Percentiles rank a stretch among this genome's conserved stretches.
phyloP scores from a whole-genome alignment of 306 rosid genomes.

The Macrotyloma uniflorum region DNA sequence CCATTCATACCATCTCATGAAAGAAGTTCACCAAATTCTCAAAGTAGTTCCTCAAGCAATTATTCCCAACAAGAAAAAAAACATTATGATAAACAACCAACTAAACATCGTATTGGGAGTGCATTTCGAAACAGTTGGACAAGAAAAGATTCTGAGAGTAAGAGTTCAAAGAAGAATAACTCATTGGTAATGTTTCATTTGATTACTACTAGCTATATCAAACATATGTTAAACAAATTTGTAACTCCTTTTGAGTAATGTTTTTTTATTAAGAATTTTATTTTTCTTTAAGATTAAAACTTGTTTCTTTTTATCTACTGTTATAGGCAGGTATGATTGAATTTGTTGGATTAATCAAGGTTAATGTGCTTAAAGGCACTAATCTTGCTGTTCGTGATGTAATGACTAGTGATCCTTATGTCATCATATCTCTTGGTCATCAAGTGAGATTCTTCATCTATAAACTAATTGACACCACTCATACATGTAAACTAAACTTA shows the following conservation, averaged over 20 bases:
- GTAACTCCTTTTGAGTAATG: too few species aligned
- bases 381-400: slow-evolving; percentile 85
- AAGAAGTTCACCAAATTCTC: slow-evolving; percentile 34
- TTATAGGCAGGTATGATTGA: slow-evolving; percentile 97
- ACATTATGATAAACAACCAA: slow-evolving; percentile 55
- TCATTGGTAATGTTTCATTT: slow-evolving; percentile 61
- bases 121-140: slow-evolving; percentile 80
- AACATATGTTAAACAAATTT: neutral
- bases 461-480: slow-evolving; percentile 4
- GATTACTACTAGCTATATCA: neutral
- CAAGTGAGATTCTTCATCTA: slow-evolving; percentile 72
- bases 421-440: slow-evolving; percentile 80
- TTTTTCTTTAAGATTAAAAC: slow-evolving; percentile 21
- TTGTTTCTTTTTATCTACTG: slow-evolving; percentile 42
- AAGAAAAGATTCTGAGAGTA: slow-evolving; percentile 73
- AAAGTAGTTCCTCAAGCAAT: slow-evolving; percentile 32
- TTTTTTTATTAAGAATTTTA: too few species aligned
- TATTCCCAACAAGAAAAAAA: slow-evolving; percentile 47
- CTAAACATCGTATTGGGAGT: slow-evolving; percentile 65
- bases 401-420: slow-evolving; percentile 91
- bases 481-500: neutral
- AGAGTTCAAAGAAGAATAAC: slow-evolving; percentile 54
- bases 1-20: slow-evolving; percentile 52
- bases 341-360: slow-evolving; percentile 89
- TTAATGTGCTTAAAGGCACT: slow-evolving; percentile 88